Percentiles rank a stretch among this genome's conserved stretches.
Conservation (phyloP, 1,139 yeast species). For the Candida sp. region DNA sequence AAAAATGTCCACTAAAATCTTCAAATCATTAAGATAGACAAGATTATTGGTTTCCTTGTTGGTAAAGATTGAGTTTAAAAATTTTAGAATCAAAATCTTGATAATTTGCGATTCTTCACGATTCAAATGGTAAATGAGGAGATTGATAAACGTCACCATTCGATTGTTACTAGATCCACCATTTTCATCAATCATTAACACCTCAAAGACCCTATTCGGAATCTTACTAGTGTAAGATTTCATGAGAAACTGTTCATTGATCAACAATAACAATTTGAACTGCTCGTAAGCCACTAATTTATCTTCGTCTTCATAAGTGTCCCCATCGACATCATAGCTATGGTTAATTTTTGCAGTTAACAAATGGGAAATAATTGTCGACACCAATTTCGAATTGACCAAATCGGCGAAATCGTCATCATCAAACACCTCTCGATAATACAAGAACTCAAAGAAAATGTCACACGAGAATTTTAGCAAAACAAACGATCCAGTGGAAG, state of each 20-base stretch:
- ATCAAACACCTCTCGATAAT: slow-evolving; percentile 29
- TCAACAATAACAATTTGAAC: slow-evolving; percentile 67
- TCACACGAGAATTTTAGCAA: slow-evolving; percentile 40
- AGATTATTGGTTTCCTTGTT: slow-evolving; percentile 62
- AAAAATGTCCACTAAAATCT: slow-evolving; percentile 82
- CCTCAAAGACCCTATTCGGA: slow-evolving; percentile 48
- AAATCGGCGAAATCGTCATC: slow-evolving; percentile 32
- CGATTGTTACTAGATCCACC: slow-evolving; percentile 13
- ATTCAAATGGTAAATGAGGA: slow-evolving; percentile 58
- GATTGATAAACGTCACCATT: slow-evolving; percentile 37
- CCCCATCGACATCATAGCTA: slow-evolving; percentile 28
- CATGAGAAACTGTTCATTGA: slow-evolving; percentile 87
- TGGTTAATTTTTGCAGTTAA: slow-evolving; percentile 48
- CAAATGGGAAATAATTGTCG: slow-evolving; percentile 47
- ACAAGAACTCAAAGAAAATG: slow-evolving; percentile 42
- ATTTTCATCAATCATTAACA: slow-evolving; percentile 22
- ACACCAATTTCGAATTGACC: slow-evolving; percentile 26
- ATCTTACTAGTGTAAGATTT: slow-evolving; percentile 35
- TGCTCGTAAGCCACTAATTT: slow-evolving; percentile 64
- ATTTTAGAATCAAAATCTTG: slow-evolving; percentile 76
- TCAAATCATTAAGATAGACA: slow-evolving; percentile 79
- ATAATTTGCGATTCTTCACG: slow-evolving; percentile 71
- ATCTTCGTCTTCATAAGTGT: slow-evolving; percentile 53
- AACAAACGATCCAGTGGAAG: slow-evolving; percentile 23
- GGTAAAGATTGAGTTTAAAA: slow-evolving; percentile 72